Evolutionary conservation across 345 rosid species (phyloP), one percentile per base, ranked within the genome.

Genomic region (Kernera saxatilis): DNA sequence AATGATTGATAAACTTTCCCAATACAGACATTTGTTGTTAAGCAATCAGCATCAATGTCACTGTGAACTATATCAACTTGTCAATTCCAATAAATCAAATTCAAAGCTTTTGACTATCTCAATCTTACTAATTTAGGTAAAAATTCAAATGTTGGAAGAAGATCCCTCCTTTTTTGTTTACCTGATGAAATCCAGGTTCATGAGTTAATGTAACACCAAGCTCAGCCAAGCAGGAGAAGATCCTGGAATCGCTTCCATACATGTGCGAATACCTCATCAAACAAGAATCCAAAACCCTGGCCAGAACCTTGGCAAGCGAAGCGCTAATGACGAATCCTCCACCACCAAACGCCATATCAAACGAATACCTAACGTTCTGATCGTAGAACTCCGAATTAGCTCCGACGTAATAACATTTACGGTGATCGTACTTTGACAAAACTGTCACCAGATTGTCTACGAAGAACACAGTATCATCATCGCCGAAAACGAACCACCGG

Each of bases 121-220:
- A 21, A 55, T 9, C 23, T 61, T 0, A 29, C 32, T 27, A 13
- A 27, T 41, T 18, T 3, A 54, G 44, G 44, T 3, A 41, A 35
- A 11, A 33, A 14, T 12, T 2, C 13, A 17, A 32, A 33, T 6
- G 0, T 15, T 30, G 0, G 13, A 21, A 21, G 3, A 44, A 44
- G 10, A 36, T 88, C 80, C 27, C 83, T 82, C 18, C 70, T 18
- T 75, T 83, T 0, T 12, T 29, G 10, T 18, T 14, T 75, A 94
- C 97, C 99, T 91, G 97, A 84, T 94, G 99, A 71, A 94, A 94
- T 6, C 97, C 99, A 41, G 92, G 87, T 70, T 94, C 95, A 56
- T 79, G 97, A 40, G 91, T 91, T 69, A 94, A 76, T 2, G 84
- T 83, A 10, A 91, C 91, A 49, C 99, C 97, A 57, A 94, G 77